Evolutionary conservation across 495 filamentous ascomycete genomes (phyloP).

Genomic region (Poronia punctata): DNA sequence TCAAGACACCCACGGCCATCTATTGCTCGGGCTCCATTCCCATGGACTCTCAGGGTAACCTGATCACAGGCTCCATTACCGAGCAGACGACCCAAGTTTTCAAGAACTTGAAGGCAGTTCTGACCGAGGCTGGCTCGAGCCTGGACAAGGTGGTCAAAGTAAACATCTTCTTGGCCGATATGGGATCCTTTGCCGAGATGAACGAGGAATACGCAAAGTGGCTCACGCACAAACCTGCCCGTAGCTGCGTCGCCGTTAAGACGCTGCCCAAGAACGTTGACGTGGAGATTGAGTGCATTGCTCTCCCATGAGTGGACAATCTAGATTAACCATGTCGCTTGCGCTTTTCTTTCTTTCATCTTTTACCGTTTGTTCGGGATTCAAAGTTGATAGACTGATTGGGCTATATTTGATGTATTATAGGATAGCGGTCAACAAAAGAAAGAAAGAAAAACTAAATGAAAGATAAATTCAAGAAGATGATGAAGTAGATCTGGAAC

Average conservation of each 20-base stretch:
- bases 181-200: conserved; percentile 79
- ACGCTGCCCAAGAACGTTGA: conserved; percentile 84
- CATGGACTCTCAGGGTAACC: conserved; percentile 63
- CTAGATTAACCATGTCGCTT: background rate
- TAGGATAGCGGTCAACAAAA: no score
- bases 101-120: conserved; percentile 69
- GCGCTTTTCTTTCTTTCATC: background rate
- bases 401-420: no score
- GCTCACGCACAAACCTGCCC: conserved; percentile 82
- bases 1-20: conserved; percentile 73
- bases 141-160: conserved; percentile 75
- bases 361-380: background rate
- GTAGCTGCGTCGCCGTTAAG: conserved; percentile 86
- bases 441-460: background rate
- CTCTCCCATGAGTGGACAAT: conserved; percentile 61
- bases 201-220: conserved; percentile 83
- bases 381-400: background rate
- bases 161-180: conserved; percentile 76
- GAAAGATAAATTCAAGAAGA: background rate
- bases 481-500: background rate
- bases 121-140: conserved; percentile 67
- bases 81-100: conserved; percentile 71
- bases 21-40: conserved; percentile 95
- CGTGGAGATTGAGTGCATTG: conserved; percentile 90
- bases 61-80: conserved; percentile 68